Evolutionary conservation across 331 rosid species (phyloP).

Genomic region (Saraca asoca): DNA sequence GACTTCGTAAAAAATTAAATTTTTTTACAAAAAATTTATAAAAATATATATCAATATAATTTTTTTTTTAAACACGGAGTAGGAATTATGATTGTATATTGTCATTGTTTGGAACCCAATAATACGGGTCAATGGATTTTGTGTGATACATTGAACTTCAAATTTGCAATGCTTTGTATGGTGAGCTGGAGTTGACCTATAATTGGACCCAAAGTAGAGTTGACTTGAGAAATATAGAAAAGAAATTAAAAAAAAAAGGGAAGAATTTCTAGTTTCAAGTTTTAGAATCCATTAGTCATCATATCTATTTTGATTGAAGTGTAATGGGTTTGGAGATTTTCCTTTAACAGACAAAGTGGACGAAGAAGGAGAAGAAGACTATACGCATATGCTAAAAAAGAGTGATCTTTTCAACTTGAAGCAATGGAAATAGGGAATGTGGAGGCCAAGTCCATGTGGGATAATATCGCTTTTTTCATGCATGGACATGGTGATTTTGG

Average conservation of each 20-base stretch:
- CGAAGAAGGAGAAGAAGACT: neutral
- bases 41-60: too few relatives aligned
- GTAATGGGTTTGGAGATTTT: neutral
- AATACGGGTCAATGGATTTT: too few relatives aligned
- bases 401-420: constrained; percentile 13
- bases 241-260: neutral
- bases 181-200: constrained; percentile 20
- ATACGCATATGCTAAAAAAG: neutral
- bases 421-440: neutral
- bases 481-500: neutral
- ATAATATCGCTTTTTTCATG: neutral
- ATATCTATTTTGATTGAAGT: constrained; percentile 19
- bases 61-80: too few relatives aligned
- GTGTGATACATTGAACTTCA: constrained; percentile 19
- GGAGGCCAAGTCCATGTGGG: neutral
- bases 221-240: neutral
- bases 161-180: constrained; percentile 20
- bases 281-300: constrained; percentile 3
- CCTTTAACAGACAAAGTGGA: constrained; percentile 6
- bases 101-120: too few relatives aligned
- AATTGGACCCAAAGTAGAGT: neutral
- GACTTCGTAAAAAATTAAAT: too few relatives aligned
- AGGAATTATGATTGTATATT: too few relatives aligned
- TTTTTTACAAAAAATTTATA: too few relatives aligned
- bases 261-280: too few relatives aligned